Base-by-base conservation (phyloP, 2,329 filamentous ascomycete species). In the Aspergillus glaucus region DNA sequence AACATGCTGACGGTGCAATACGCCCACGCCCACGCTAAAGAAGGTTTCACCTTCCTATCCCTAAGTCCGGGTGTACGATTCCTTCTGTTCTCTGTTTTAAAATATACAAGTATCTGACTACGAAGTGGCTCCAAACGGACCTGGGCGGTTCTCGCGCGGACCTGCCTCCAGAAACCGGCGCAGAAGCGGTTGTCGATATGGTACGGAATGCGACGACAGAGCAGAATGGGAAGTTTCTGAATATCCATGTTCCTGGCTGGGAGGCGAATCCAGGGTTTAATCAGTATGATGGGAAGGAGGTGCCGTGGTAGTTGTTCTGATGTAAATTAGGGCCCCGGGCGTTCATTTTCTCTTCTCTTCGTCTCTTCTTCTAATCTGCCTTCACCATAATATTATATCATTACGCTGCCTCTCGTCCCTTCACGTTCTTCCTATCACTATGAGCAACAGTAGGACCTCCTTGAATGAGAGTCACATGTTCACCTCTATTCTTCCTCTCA, bases 191-290 rank as follows among this genome's bases (percentile, higher is more conserved):
- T 4, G 53, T 70, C 34, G 63, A 68, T 1, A 79, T 81, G 50
- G 63, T 84, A 1, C 55, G 74, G 14, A 60, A 46, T 21, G 55
- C 66, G 7, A 70, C 62, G 0, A 64, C 68, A 3, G 63, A 68
- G 46, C 65, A 69, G 26, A 74, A 67, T 52, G 75, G 75, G 10
- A 79, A 73, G 52, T 84, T 80, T 40, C 22, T 67, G 12, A 71
- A 72, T 41, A 67, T 75, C 19, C 57, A 61, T 48, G 64, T 72
- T 4, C 55, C 64, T 0, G 70, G 69, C 1, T 71, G 65, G 63
- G 63, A 71, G 50, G 49, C 66, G n/a, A 54, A 49, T 6, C 46
- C 52, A 39, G 57, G 56, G 4, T 55, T 77, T 2, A 66, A 70
- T 50, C 53, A 60, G 44, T 73, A 73, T 51, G 57, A 67, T 55